Base-by-base conservation (phyloP, 768 basidiomycete genomes). In the Leccinum sublutescens region DNA sequence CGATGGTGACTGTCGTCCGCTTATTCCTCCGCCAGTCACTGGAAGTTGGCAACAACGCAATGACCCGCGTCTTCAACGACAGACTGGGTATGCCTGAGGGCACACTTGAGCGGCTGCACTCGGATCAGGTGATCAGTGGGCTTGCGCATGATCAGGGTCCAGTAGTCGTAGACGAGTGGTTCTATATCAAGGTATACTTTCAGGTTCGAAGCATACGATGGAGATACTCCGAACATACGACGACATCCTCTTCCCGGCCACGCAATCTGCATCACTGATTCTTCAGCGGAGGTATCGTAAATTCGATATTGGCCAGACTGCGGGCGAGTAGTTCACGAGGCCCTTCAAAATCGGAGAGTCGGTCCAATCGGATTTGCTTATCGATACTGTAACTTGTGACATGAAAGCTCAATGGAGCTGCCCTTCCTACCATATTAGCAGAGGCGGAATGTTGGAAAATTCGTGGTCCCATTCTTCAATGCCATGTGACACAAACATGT, bases 261-360 rank as follows among this genome's bases (percentile, higher is more conserved):
- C 57, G 82, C 83, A 11, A 77, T 86, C 38, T 85, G 85, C 70
- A 86, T 85, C 58, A 58, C 85, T 7, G 86, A 85, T 7, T 86
- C 40, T 82, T 87, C 66, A 86, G 83, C 25, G 85, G 85, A 3
- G 85, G 86, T 2, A 36, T 14, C 84, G 65, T 76, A 70, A 68
- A 52, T 77, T 70, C 52, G 60, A 74, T 21, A 75, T 73, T 1
- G 72, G 70, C 15, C 58, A 70, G 1, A 81, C 80, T 1, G 72
- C 77, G 2, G 63, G 58, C 4, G 75, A 75, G 12, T 81, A 79
- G 80, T 78, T 78, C 43, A 62, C 71, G 4, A 69, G 79, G 47
- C 64, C 80, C 7, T 65, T 78, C 59, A 75, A 71, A 62, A 80
- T 56, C 75, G 76, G 67, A 63, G 76, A 29, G 70, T 78, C 15